These are phyloP conservation scores for Fusarium sp. DNA, from an alignment of 2,329 filamentous ascomycete species.

Conservation along the genomic window DNA sequence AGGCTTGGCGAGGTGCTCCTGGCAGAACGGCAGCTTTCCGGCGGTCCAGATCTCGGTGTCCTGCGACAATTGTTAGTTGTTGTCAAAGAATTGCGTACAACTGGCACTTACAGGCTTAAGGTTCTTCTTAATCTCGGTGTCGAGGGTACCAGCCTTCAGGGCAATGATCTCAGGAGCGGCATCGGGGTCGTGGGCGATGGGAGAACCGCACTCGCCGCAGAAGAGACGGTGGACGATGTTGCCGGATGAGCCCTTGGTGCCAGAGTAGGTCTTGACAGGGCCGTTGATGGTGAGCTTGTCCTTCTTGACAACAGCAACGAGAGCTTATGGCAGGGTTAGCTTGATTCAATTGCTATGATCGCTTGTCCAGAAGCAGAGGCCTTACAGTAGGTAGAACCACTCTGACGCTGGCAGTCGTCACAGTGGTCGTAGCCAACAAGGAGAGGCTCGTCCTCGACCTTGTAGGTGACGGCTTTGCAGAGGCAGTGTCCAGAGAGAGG, in stretches of 20 bases:
- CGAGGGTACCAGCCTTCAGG: constrained; percentile 74
- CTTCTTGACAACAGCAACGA: constrained; percentile 74
- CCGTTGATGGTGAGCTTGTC: constrained; percentile 72
- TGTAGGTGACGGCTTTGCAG: constrained; percentile 78
- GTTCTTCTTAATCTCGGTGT: constrained; percentile 72
- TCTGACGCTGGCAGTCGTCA: constrained; percentile 78
- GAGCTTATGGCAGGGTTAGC: constrained; percentile 58
- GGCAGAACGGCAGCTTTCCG: constrained; percentile 76
- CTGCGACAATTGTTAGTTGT: constrained; percentile 49
- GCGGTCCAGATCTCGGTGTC: constrained; percentile 77
- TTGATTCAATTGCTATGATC: background rate
- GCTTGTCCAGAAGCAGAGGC: constrained; percentile 2
- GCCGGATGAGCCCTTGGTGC: constrained; percentile 67
- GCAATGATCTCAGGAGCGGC: constrained; percentile 77
- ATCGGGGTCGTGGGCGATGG: constrained; percentile 76
- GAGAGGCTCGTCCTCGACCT: constrained; percentile 62
- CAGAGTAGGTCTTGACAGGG: constrained; percentile 72
- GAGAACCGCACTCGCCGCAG: constrained; percentile 75
- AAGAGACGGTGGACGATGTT: constrained; percentile 74
- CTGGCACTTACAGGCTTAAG: constrained; percentile 68
- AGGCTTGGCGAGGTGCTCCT: constrained; percentile 71
- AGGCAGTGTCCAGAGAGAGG: constrained; percentile 76
- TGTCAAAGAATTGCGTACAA: background rate
- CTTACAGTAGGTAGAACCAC: constrained; percentile 75
- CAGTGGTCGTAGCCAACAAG: constrained; percentile 76